phyloP scores from a whole-genome alignment of 208 protist species.

The Lotmaria passim region DNA sequence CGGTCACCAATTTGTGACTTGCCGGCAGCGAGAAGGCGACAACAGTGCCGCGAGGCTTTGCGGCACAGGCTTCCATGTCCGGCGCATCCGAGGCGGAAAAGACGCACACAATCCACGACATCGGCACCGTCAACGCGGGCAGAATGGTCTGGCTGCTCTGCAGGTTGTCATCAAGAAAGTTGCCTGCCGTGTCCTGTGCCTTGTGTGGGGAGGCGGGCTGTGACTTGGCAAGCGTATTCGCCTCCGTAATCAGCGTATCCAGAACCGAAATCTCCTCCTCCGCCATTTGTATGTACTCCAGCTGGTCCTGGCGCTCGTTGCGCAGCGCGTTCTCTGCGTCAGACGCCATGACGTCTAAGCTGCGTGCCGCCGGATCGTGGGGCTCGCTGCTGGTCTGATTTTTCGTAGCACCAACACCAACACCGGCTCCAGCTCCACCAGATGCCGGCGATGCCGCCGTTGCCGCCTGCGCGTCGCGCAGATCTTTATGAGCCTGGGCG shows the following conservation, averaged over 20 bases:
- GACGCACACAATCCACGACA: slow-evolving; percentile 13
- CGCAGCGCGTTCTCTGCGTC: slow-evolving; percentile 20
- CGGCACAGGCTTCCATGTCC: neutral
- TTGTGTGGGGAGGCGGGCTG: neutral
- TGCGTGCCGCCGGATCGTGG: neutral
- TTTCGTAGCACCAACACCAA: too few species aligned
- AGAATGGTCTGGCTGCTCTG: neutral
- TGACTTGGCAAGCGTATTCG: neutral
- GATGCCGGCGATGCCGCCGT: neutral
- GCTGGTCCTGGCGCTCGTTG: slow-evolving; percentile 37
- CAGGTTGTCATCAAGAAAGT: neutral
- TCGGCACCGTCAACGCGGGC: slow-evolving; percentile 11
- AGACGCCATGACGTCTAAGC: neutral
- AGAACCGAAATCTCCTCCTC: slow-evolving; percentile 46
- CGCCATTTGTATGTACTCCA: slow-evolving; percentile 44
- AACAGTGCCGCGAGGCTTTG: slow-evolving; percentile 8
- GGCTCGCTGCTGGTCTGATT: too few species aligned
- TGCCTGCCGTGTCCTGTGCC: neutral
- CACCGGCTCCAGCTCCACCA: too few species aligned
- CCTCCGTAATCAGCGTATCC: slow-evolving; percentile 33
- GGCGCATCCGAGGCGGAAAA: slow-evolving; percentile 12
- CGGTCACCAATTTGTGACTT: neutral
- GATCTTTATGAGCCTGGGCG: slow-evolving; percentile 19
- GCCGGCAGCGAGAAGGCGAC: slow-evolving; percentile 10
- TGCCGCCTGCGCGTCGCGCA: neutral